Base-by-base conservation (phyloP, 1,284 basidiomycete genomes). In the Irpex sp. region DNA sequence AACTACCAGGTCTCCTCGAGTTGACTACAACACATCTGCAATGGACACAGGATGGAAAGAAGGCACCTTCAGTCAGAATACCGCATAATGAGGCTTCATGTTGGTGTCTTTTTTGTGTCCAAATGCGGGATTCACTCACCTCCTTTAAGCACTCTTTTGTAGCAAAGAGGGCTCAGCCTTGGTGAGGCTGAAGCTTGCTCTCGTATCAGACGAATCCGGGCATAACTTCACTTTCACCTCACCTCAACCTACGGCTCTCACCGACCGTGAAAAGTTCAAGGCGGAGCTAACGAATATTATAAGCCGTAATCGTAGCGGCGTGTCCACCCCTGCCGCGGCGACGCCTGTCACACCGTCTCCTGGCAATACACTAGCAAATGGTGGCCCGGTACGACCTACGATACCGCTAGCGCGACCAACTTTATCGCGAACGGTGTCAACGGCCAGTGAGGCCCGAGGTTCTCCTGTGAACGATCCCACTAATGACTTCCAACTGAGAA, bases 151-250 rank as follows among this genome's bases (percentile, higher is more conserved):
- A 13, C 79, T 94, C 39, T 93, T 93, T 73, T 92, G 90, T 68
- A 92, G 90, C 74, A 94, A 93, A 71, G 88, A 89, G 68, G 89
- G 88, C 62, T 84, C 90, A 2, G 76, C 89, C 0, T 88, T 92
- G 72, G 88, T 92, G 67, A 81, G 87, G 62, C 78, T 94, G 58
- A 93, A 93, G 71, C 77, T 93, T 35, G 86, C 82, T 1, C 77
- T 91, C 35, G 75, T 85, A 62, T 80, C 78, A 53, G 86, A 91
- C 70, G 87, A 89, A 60, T 79, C 78, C 11, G 90, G 90, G 8
- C 88, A 92, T 76, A 90, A 87, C 68, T 93, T 93, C 75, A 90
- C 88, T 6, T 94, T 94, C 75, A 86, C 83, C 0, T 83, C 87
- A 2, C 82, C 87, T 1, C 83, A 82, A 65, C 78, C 85, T 0